These are phyloP conservation scores for Kregervanrija fluxuum DNA, from an alignment of 805 yeast species.

Conservation along the genomic window DNA sequence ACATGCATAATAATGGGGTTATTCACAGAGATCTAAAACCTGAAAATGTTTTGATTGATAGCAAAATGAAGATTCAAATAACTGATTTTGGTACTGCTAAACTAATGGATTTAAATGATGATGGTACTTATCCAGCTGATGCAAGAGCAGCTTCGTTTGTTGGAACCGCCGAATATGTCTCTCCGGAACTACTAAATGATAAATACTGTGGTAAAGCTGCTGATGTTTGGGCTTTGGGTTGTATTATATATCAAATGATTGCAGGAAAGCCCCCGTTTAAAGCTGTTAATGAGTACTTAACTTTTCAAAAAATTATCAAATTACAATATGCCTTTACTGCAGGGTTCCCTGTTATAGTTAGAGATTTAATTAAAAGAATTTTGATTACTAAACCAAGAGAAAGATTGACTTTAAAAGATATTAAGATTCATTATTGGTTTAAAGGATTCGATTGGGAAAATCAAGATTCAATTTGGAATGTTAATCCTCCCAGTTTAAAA, in stretches of 20 bases:
- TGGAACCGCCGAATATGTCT: slow-evolving; percentile 80
- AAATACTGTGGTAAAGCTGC: slow-evolving; percentile 59
- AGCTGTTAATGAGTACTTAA: slow-evolving; percentile 73
- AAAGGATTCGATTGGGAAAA: slow-evolving; percentile 47
- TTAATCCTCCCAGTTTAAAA: slow-evolving; percentile 53
- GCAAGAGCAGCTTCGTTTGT: slow-evolving; percentile 74
- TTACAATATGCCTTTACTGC: slow-evolving; percentile 79
- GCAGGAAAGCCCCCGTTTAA: slow-evolving; percentile 74
- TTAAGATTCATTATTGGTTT: slow-evolving; percentile 61
- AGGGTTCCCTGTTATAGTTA: slow-evolving; percentile 65
- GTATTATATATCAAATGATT: slow-evolving; percentile 54
- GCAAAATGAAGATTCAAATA: slow-evolving; percentile 52
- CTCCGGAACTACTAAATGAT: slow-evolving; percentile 71
- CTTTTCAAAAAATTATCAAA: slow-evolving; percentile 76
- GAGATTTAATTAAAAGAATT: slow-evolving; percentile 69
- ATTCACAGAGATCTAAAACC: slow-evolving; percentile 81
- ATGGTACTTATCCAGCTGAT: slow-evolving; percentile 56
- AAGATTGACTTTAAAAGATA: slow-evolving; percentile 48
- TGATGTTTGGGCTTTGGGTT: slow-evolving; percentile 58
- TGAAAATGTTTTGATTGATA: slow-evolving; percentile 66
- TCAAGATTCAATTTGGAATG: slow-evolving; percentile 49
- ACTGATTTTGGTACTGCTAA: slow-evolving; percentile 87
- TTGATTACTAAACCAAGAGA: slow-evolving; percentile 57
- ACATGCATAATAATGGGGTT: slow-evolving; percentile 68
- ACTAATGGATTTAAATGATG: slow-evolving; percentile 45